These are phyloP conservation scores for Acer saccharum DNA, from an alignment of 345 rosid genomes.

Conservation along the genomic window DNA sequence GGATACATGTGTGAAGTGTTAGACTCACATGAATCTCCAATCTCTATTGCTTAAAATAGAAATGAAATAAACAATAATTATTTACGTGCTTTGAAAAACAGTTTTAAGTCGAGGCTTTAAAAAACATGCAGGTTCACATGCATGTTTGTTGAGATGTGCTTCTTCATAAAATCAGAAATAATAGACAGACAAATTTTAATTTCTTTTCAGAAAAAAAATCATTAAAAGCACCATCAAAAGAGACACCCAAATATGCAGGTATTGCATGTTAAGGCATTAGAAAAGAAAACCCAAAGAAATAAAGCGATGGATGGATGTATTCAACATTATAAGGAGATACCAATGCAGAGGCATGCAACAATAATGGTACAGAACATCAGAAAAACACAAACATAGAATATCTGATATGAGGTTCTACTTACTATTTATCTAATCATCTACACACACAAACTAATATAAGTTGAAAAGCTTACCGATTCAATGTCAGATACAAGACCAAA, in stretches of 20 bases:
- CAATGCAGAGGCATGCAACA: too few species aligned
- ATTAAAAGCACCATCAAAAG: not conserved
- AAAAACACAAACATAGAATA: not conserved
- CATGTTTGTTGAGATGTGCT: too few species aligned
- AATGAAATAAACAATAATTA: not conserved
- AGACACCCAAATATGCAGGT: not conserved
- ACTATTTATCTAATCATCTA: not conserved
- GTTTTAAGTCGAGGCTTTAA: not conserved
- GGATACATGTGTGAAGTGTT: not conserved
- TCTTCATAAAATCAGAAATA: not conserved
- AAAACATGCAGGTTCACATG: not conserved
- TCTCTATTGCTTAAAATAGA: not conserved
- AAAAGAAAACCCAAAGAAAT: not conserved
- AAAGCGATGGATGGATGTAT: not conserved
- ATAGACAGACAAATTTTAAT: not conserved
- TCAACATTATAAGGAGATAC: too few species aligned
- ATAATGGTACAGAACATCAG: not conserved
- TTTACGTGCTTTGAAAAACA: too few species aligned
- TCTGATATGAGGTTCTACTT: not conserved
- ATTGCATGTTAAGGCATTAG: not conserved
- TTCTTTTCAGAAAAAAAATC: not conserved
- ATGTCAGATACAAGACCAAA: constrained; percentile 58
- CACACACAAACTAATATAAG: not conserved
- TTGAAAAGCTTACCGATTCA: constrained; percentile 59
- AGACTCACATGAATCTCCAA: not conserved